These are phyloP conservation scores for Kappamyces sp. DNA, from an alignment of 192 early-diverging fungal genomes.

Conservation along the genomic window DNA sequence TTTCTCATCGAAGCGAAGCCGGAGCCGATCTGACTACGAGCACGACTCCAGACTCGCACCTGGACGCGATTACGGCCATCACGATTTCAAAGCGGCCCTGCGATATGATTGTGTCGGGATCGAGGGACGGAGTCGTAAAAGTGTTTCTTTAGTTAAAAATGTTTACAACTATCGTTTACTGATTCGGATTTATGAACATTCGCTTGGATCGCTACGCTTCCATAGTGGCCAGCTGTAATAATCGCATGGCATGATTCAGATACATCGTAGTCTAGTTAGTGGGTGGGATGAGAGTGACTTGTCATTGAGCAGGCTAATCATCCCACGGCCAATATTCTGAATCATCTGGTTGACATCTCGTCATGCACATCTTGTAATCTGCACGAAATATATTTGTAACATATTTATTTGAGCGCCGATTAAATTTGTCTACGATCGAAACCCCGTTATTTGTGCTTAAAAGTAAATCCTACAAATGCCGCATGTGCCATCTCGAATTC, in stretches of 20 bases:
- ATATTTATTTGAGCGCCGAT: no score
- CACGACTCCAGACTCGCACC: conserved; percentile 42
- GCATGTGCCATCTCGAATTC: conserved; percentile 20
- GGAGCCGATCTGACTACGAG: conserved; percentile 6
- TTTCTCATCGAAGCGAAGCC: conserved; percentile 18
- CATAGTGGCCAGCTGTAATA: no score
- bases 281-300: no score
- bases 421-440: not conserved
- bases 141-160: conserved; percentile 19
- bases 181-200: no score
- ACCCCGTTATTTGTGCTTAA: conserved; percentile 17
- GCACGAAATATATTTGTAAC: no score
- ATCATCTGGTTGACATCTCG: no score
- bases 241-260: no score
- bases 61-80: conserved; percentile 71
- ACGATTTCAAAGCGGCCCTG: conserved; percentile 61
- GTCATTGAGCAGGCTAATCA: no score
- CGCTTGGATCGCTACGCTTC: no score
- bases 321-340: no score
- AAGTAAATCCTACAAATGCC: conserved; percentile 54
- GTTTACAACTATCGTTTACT: not conserved
- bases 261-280: no score
- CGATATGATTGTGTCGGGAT: conserved; percentile 68
- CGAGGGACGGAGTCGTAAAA: conserved; percentile 74
- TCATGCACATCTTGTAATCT: no score